Evolutionary conservation across 306 rosid genomes (phyloP), one percentile per base, ranked within the genome.

Genomic region (Corylus heterophylla): DNA sequence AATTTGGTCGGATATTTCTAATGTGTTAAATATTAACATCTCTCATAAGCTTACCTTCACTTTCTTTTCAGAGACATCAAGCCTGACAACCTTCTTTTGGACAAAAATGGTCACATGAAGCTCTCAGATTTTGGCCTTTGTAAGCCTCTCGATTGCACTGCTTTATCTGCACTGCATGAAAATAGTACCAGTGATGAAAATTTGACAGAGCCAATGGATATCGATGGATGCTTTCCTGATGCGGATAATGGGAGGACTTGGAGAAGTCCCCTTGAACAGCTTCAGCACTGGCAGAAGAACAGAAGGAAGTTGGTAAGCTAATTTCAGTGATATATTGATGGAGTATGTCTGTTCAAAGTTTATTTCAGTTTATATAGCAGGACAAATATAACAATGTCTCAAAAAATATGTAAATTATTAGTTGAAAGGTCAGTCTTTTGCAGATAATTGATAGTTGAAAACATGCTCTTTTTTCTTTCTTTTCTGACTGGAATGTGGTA

Each of bases 91-190:
- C 92, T 95, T 82, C 95, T 95, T 63, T 78, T 95, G 83, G 98
- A 95, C 85, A 95, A 86, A 89, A 87, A 83, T 55, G 98, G 98
- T 56, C 98, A 95, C 84, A 95, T 95, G 98, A 95, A 95, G 87
- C 98, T 95, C 85, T 95, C 98, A 31, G 98, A 95, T 90, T 95
- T 95, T 74, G 98, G 98, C 71, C 98, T 95, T 64, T 95, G 98
- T 82, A 95, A 95, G 89, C 98, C 98, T 79, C 93, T 95, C 50
- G 96, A 95, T 85, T 92, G 97, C 87, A 83, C 83, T 74, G 87
- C 96, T 86, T 83, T 96, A 85, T 86, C 98, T 79, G 88, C 95
- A 77, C 90, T 95, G 86, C 97, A 95, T 89, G 98, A 92, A 89
- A 89, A 91, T 86, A 90, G 89, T 84, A 71, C 91, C 70, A 83